Percentiles rank a stretch among this genome's conserved stretches.
Conservation (phyloP, 2,329 filamentous ascomycete genomes). For the Ceratocystis harringtonii region DNA sequence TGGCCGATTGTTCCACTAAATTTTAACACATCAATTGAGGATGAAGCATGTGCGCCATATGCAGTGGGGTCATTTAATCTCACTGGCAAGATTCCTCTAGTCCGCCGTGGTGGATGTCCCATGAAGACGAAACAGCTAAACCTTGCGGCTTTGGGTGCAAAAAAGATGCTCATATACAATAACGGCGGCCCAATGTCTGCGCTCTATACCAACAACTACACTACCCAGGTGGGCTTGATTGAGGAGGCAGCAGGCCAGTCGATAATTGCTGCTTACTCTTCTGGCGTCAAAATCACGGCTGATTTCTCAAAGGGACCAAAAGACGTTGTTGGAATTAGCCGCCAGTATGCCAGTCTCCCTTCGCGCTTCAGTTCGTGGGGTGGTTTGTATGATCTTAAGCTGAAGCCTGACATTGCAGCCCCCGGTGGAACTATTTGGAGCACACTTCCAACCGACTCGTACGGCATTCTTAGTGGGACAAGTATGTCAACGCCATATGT, state of each 20-base stretch:
- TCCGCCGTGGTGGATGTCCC: slow-evolving; percentile 25
- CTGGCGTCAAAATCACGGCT: slow-evolving; percentile 27
- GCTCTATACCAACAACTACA: slow-evolving; percentile 11
- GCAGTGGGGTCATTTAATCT: slow-evolving; percentile 19
- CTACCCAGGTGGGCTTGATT: slow-evolving; percentile 18
- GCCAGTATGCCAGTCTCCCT: slow-evolving; percentile 27
- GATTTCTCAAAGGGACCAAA: slow-evolving; percentile 25
- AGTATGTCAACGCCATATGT: slow-evolving; percentile 42
- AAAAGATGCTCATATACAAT: slow-evolving; percentile 24
- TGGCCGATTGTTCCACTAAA: slow-evolving; percentile 31
- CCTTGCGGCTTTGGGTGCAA: slow-evolving; percentile 21
- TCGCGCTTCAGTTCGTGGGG: slow-evolving; percentile 37
- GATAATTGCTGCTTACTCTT: slow-evolving; percentile 22
- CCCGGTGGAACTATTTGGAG: slow-evolving; percentile 37
- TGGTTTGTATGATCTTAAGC: slow-evolving; percentile 34
- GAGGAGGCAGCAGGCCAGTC: slow-evolving; percentile 19
- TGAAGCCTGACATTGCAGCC: slow-evolving; percentile 37
- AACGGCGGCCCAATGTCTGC: slow-evolving; percentile 23
- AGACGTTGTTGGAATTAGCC: slow-evolving; percentile 21
- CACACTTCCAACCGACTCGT: slow-evolving; percentile 31
- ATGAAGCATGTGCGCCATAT: slow-evolving; percentile 23
- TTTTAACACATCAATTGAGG: slow-evolving; percentile 21
- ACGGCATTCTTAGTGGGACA: slow-evolving; percentile 37
- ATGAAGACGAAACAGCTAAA: slow-evolving; percentile 22
- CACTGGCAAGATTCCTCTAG: slow-evolving; percentile 19